A percentile compares a stretch with the other conserved stretches of the same genome.
Evolutionary conservation across 768 basidiomycete species (phyloP).

Genomic region (Epithele typhae): DNA sequence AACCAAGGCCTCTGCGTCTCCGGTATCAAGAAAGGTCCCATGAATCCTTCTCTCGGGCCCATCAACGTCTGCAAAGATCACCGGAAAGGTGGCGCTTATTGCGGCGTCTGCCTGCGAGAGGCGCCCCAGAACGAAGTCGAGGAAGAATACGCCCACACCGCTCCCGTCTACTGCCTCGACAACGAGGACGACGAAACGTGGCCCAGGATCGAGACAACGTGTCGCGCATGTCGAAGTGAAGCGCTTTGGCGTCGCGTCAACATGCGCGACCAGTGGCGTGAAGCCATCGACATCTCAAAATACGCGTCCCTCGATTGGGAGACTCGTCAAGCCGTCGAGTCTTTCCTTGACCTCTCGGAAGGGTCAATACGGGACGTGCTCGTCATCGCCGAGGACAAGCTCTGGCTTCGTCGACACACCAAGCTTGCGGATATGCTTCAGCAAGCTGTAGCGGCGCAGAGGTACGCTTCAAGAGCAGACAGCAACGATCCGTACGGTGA

Average conservation of each 20-base stretch:
- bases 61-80: constrained; percentile 63
- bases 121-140: constrained; percentile 42
- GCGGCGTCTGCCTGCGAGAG: constrained; percentile 68
- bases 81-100: constrained; percentile 50
- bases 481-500: constrained; percentile 32
- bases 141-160: constrained; percentile 27
- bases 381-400: constrained; percentile 59
- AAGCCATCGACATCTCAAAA: constrained; percentile 48
- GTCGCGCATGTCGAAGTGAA: constrained; percentile 61
- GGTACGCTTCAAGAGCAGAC: constrained; percentile 36
- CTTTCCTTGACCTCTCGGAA: constrained; percentile 72
- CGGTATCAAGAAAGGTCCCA: constrained; percentile 36
- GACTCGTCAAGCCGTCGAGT: constrained; percentile 59
- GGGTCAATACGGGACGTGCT: constrained; percentile 62
- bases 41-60: constrained; percentile 39
- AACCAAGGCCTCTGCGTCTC: constrained; percentile 46
- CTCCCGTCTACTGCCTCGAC: constrained; percentile 48
- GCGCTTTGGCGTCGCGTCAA: constrained; percentile 59
- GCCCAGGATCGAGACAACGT: constrained; percentile 63
- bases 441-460: constrained; percentile 61
- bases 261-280: constrained; percentile 44
- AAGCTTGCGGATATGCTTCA: constrained; percentile 62
- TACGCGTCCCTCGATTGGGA: constrained; percentile 53
- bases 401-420: constrained; percentile 63
- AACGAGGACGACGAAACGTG: constrained; percentile 73